Base-by-base conservation (phyloP, 2,329 filamentous ascomycete genomes). In the Xylaria hypoxylon region DNA sequence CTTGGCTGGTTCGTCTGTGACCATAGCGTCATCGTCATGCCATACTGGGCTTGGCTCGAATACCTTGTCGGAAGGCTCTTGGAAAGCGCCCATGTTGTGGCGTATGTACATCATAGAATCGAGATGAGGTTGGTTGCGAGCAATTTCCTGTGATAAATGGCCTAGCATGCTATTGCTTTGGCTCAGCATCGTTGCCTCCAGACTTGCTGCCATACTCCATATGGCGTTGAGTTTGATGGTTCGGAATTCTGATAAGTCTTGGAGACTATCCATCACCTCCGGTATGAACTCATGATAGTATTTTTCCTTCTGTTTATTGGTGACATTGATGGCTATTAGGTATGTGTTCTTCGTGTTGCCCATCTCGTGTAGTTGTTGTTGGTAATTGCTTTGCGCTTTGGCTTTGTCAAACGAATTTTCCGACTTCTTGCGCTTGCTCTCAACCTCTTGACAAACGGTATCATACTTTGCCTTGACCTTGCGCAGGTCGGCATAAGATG, bases 291-390 rank as follows among this genome's bases (percentile, higher is more conserved):
- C 94, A 77, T 98, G 91, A 77, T 97, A 99, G 82, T 98, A 98
- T 77, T 91, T 93, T 77, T 97, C 94, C 82, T 98, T 99, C 76
- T 97, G 90, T 82, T 96, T 97, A 81, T 99, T 99, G 38, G 94
- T 96, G 65, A 98, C 93, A 77, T 97, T 97, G 82, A 99, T 97
- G 68, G 89, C 87, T 75, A 99, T 97, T 68, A 99, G 83, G 77
- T 99, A 99, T n/a, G 92, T 94, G 79, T 99, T 99, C 84, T 99
- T 99, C 78, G 91, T 87, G 77, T 99, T 99, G 80, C 96, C 92
- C 96, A 98, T 98, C 73, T 99, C 96, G 67, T 90, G 82, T 67
- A 96, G 85, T 79, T 98, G 95, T 77, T 97, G 93, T 75, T 97
- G 93, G 80, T 97, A 99, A 42, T 93, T 90, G 77, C 89, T 91